A percentile compares a stretch with the other conserved stretches of the same genome.
phyloP scores from a whole-genome alignment of 371 early-diverging fungal genomes.

The Mucor ambiguus region DNA sequence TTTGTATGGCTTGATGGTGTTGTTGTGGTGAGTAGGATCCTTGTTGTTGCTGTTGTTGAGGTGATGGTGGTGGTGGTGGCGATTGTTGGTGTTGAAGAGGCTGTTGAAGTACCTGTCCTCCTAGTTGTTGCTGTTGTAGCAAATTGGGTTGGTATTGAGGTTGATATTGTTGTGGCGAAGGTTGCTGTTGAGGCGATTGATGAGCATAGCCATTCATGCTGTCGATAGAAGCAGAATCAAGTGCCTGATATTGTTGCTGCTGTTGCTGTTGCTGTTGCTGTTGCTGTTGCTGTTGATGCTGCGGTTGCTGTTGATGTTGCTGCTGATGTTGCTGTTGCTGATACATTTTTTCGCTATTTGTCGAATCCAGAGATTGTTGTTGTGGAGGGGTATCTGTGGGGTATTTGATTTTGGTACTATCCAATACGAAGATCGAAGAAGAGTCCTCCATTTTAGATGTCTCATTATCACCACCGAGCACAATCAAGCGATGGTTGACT shows the following conservation, averaged over 20 bases:
- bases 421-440: conserved; percentile 59
- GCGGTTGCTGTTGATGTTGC: conserved; percentile 30
- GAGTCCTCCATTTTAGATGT: conserved; percentile 56
- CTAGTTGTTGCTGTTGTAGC: conserved; percentile 8
- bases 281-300: conserved; percentile 1
- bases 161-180: not conserved
- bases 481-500: conserved; percentile 63
- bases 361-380: conserved; percentile 6
- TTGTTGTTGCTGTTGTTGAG: not conserved
- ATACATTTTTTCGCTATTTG: not conserved
- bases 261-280: conserved; percentile 19
- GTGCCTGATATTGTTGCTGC: conserved; percentile 26
- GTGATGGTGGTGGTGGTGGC: not conserved
- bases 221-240: not conserved
- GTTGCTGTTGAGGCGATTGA: not conserved
- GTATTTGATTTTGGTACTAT: conserved; percentile 76
- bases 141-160: not conserved
- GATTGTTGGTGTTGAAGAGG: not conserved
- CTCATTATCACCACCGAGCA: conserved; percentile 68
- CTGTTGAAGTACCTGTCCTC: not conserved
- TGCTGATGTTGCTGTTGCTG: conserved; percentile 5
- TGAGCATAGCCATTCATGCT: not conserved
- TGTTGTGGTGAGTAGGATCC: conserved; percentile 9
- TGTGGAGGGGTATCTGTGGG: conserved; percentile 51
- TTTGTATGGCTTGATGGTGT: not conserved